Evolutionary conservation across 306 rosid species (phyloP), one percentile per base, ranked within the genome.

Genomic region (Cyamopsis tetragonoloba): DNA sequence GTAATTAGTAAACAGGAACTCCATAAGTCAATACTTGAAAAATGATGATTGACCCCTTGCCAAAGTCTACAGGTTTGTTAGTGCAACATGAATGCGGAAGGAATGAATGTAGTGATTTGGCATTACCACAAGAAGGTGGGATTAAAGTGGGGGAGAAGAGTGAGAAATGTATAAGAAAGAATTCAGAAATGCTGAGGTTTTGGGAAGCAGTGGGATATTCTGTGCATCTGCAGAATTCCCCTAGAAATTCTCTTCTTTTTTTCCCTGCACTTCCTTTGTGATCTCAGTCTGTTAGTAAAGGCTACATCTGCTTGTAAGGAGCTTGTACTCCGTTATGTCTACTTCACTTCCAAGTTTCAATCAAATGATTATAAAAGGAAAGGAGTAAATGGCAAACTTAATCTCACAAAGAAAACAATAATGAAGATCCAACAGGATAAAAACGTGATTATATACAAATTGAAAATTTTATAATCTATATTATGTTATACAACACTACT

Each of bases 11-110:
- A 10, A 48, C 18, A 61, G 7, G 59, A 74, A 35, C 10, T 34
- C 20, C 10, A 7, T 12, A 44, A 32, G 23, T 65, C 63, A 57
- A 38, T 22, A 41, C 7, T 14, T 13, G 20, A 59, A 31, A 11
- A 44, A 57, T 28, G 7, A 27, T 9, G 6, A 34, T 13, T 13
- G 35, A 50, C 15, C 3, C 17, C 48, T 66, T 34, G 7, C 59
- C 66, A 50, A 64, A 64, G 51, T 50, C 65, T 44, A 39, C n/a
- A n/a, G n/a, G n/a, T n/a, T n/a, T n/a, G n/a, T n/a, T 17, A 31
- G 43, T 15, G 11, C 43, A 72, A 48, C 26, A 72, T 61, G 15
- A 61, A 51, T 20, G 56, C 8, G 37, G 61, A 44, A n/a, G n/a
- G 27, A 51, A 53, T 19, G 23, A 27, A 56, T 1, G 38, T 31